A percentile compares a stretch with the other conserved stretches of the same genome.
These are phyloP conservation scores for Cardamine occulta DNA, from an alignment of 345 rosid genomes.

Conservation along the genomic window DNA sequence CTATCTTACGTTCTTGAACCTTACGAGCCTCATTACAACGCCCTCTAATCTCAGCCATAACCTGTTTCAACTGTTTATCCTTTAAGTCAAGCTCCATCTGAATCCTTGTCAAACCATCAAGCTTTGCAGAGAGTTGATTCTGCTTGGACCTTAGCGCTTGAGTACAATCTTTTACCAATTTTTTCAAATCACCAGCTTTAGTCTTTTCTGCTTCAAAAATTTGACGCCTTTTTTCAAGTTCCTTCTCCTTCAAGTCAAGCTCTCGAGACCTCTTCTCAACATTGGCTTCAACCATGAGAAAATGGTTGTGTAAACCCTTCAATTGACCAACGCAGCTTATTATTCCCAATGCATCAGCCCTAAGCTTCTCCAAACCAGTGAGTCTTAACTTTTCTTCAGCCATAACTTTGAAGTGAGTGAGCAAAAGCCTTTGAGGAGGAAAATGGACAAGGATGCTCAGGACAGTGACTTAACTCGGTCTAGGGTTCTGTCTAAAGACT, in stretches of 20 bases:
- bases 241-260: conserved; percentile 7
- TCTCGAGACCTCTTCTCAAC: conserved; percentile 3
- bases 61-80: background rate
- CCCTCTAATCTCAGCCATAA: conserved; percentile 2
- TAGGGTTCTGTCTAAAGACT: no score
- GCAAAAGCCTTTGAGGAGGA: no score
- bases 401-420: no score
- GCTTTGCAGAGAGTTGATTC: background rate
- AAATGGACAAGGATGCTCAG: no score
- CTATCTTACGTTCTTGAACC: background rate
- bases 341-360: background rate
- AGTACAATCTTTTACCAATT: conserved; percentile 7
- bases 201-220: background rate
- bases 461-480: no score
- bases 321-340: background rate
- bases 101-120: background rate
- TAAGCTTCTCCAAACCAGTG: background rate
- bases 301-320: background rate
- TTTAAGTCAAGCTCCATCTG: background rate
- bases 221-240: background rate
- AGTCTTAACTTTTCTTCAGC: background rate
- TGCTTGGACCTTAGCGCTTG: conserved; percentile 10
- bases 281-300: background rate
- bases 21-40: background rate
- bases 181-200: conserved; percentile 12